Evolutionary conservation across 1,139 yeast species (phyloP).

Genomic region (Hyphopichia pseudoburtonii): DNA sequence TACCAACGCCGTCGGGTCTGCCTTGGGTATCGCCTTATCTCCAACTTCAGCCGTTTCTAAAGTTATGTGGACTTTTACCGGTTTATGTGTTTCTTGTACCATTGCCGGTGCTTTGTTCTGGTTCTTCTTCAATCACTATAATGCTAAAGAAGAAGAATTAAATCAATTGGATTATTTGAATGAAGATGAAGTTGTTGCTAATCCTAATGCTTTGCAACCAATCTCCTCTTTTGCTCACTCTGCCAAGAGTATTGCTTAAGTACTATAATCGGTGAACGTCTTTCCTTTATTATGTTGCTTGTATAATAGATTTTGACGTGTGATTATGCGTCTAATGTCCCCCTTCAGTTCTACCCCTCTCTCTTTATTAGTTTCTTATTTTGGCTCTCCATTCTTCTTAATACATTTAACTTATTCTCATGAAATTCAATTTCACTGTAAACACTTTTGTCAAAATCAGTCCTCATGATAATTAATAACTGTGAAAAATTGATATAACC

Average conservation of each 20-base stretch:
- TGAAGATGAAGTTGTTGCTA: conserved; percentile 14
- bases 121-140: conserved; percentile 57
- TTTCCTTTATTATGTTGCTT: background rate
- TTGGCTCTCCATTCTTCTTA: background rate
- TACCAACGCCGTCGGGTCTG: conserved; percentile 67
- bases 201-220: conserved; percentile 16
- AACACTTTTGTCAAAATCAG: too few relatives aligned
- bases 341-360: background rate
- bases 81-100: conserved; percentile 59
- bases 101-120: conserved; percentile 64
- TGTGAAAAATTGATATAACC: too few relatives aligned
- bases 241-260: conserved; percentile 15
- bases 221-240: conserved; percentile 24
- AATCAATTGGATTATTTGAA: conserved; percentile 50
- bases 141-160: conserved; percentile 59
- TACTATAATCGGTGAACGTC: background rate
- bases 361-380: background rate
- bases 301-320: too few relatives aligned
- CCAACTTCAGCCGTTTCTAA: conserved; percentile 67
- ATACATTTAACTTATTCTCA: too few relatives aligned
- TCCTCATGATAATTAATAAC: too few relatives aligned
- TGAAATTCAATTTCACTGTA: too few relatives aligned
- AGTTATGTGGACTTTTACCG: conserved; percentile 65
- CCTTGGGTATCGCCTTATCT: conserved; percentile 70
- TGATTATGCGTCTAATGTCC: background rate